A percentile compares a stretch with the other conserved stretches of the same genome.
These are phyloP conservation scores for Fraxinus excelsior DNA, from an alignment of 257 asterid species.

Conservation along the genomic window DNA sequence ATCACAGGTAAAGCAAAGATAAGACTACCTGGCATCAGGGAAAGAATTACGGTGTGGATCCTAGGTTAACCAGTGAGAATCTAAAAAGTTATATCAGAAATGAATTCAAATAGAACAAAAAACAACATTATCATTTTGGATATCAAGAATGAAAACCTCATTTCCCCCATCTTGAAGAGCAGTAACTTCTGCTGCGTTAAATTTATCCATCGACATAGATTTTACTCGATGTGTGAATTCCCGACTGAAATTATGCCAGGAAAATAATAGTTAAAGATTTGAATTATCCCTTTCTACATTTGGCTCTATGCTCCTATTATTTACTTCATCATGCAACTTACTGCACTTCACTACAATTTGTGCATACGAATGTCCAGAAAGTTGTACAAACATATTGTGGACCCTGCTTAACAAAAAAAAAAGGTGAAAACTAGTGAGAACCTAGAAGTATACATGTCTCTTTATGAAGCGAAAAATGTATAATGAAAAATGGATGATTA, in stretches of 20 bases:
- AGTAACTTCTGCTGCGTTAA: slow-evolving; percentile 66
- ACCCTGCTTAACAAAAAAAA: slow-evolving; percentile 52
- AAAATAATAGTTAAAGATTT: slow-evolving; percentile 3
- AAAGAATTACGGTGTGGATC: slow-evolving; percentile 56
- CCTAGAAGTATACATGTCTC: not conserved
- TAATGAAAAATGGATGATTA: not conserved
- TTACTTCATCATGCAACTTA: slow-evolving; percentile 42
- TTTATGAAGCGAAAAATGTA: not conserved
- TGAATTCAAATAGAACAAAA: not conserved
- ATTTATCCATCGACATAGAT: slow-evolving; percentile 87
- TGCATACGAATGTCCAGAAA: slow-evolving; percentile 91
- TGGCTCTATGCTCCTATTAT: not conserved
- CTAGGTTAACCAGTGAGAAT: slow-evolving; percentile 23
- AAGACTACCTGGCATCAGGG: slow-evolving; percentile 68
- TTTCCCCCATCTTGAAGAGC: slow-evolving; percentile 92
- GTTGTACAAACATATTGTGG: slow-evolving; percentile 95
- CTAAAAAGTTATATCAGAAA: not conserved
- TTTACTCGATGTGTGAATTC: slow-evolving; percentile 90
- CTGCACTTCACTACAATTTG: slow-evolving; percentile 92
- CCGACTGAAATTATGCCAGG: slow-evolving; percentile 54
- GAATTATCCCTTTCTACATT: not conserved
- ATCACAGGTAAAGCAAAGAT: not conserved
- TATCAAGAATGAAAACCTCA: slow-evolving; percentile 48
- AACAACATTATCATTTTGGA: not conserved
- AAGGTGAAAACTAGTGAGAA: not conserved